Evolutionary conservation across 108 stramenopile genomes (phyloP).

Genomic region (Cyclostephanos invisitatus): DNA sequence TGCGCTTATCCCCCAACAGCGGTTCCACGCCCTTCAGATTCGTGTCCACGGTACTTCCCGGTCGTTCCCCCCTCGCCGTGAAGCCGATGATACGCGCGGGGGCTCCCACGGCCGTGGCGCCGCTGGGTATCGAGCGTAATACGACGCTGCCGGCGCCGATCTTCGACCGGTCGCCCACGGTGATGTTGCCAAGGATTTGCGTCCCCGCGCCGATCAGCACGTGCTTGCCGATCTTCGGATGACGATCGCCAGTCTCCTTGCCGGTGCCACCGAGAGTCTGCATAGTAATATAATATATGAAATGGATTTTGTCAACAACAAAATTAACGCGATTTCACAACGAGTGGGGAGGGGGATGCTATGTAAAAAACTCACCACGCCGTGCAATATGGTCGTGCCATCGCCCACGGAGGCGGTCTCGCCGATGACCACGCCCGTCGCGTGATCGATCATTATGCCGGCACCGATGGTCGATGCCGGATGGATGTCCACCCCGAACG

Average conservation of each 20-base stretch:
- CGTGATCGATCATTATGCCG: slow-evolving; percentile 70
- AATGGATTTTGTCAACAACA: no score
- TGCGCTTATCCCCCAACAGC: slow-evolving; percentile 7
- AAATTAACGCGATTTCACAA: no score
- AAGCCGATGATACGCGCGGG: slow-evolving; percentile 63
- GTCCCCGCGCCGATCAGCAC: slow-evolving; percentile 71
- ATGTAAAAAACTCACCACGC: slow-evolving; percentile 18
- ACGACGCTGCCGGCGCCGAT: slow-evolving; percentile 57
- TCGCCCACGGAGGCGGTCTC: slow-evolving; percentile 67
- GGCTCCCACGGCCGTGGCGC: slow-evolving; percentile 57
- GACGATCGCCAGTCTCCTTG: slow-evolving; percentile 61
- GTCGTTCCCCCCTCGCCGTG: slow-evolving; percentile 45
- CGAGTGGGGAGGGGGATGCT: no score
- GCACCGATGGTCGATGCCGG: slow-evolving; percentile 59
- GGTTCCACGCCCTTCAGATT: slow-evolving; percentile 28
- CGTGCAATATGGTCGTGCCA: slow-evolving; percentile 59
- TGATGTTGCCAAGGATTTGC: slow-evolving; percentile 67
- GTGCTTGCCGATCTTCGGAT: slow-evolving; percentile 72
- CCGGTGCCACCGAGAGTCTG: slow-evolving; percentile 63
- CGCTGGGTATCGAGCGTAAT: slow-evolving; percentile 40
- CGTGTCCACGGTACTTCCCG: slow-evolving; percentile 42
- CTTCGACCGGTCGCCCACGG: slow-evolving; percentile 52
- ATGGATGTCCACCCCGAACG: slow-evolving; percentile 78
- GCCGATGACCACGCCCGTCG: slow-evolving; percentile 62
- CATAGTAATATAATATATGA: neutral